These are phyloP conservation scores for Garcia nutans DNA, from an alignment of 345 rosid genomes.

Conservation along the genomic window DNA sequence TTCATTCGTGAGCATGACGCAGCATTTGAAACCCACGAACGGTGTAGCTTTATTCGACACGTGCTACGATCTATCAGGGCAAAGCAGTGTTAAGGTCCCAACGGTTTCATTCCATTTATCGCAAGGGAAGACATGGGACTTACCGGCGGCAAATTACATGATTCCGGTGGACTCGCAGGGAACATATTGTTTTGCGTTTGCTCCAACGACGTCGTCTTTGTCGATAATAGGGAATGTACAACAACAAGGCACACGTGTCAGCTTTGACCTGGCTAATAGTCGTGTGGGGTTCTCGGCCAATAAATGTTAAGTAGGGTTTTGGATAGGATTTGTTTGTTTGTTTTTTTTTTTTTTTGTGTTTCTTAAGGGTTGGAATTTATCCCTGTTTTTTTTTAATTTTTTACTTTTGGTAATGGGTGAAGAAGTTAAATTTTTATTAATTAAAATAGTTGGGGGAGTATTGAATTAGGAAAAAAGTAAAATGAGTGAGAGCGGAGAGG, in stretches of 20 bases:
- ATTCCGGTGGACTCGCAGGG: constrained; percentile 69
- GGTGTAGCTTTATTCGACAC: constrained; percentile 85
- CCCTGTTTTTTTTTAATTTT: neutral
- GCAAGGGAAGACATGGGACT: constrained; percentile 46
- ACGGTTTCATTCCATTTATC: constrained; percentile 70
- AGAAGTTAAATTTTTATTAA: neutral
- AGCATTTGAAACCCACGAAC: constrained; percentile 35
- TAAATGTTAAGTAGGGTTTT: constrained; percentile 44
- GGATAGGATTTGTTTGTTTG: neutral
- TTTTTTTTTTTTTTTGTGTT: neutral
- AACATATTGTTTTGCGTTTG: constrained; percentile 91
- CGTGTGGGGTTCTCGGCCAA: constrained; percentile 61
- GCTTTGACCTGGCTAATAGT: constrained; percentile 64
- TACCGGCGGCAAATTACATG: constrained; percentile 83
- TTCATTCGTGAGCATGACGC: constrained; percentile 48
- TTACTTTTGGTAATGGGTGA: neutral
- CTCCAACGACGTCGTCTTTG: constrained; percentile 76
- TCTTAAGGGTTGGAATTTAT: neutral
- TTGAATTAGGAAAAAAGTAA: neutral
- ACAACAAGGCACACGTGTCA: constrained; percentile 92
- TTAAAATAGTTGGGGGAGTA: neutral
- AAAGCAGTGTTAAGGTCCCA: constrained; percentile 62
- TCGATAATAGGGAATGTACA: constrained; percentile 95
- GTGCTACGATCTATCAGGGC: constrained; percentile 76
- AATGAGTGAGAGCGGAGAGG: neutral